Evolutionary conservation across 768 basidiomycete species (phyloP).

Genomic region (Omphalotus guepiniiformis): DNA sequence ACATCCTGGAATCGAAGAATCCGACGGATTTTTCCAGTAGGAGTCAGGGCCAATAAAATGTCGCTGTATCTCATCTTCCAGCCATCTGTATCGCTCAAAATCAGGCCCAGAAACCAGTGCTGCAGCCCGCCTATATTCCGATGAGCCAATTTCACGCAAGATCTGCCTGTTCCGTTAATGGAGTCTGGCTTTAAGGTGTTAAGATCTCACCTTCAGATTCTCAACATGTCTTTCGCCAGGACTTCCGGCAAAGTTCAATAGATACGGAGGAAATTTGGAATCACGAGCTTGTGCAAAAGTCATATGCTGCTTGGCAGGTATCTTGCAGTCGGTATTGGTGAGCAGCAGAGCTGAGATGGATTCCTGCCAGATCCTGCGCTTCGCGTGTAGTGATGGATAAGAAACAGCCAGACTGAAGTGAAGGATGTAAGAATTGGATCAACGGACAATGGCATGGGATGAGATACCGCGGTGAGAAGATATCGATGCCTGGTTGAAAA

Average conservation of each 20-base stretch:
- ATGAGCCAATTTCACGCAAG: constrained; percentile 62
- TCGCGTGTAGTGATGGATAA: constrained; percentile 52
- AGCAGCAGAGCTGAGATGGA: constrained; percentile 63
- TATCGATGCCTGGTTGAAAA: constrained; percentile 61
- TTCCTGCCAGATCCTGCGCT: constrained; percentile 78
- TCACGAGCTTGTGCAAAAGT: constrained; percentile 53
- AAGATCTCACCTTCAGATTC: constrained; percentile 59
- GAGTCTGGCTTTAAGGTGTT: background rate
- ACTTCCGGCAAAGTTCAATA: constrained; percentile 57
- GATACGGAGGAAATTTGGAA: constrained; percentile 62
- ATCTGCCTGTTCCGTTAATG: constrained; percentile 41
- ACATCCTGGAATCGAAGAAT: constrained; percentile 27
- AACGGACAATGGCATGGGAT: background rate
- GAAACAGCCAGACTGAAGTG: constrained; percentile 52
- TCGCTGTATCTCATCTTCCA: constrained; percentile 51
- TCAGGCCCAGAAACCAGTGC: constrained; percentile 44
- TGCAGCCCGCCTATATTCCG: constrained; percentile 51
- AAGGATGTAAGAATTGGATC: background rate
- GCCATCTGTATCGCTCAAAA: constrained; percentile 36
- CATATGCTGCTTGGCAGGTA: constrained; percentile 56
- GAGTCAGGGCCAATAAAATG: constrained; percentile 68
- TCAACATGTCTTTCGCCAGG: constrained; percentile 73
- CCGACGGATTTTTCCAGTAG: constrained; percentile 51
- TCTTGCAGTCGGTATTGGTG: constrained; percentile 52
- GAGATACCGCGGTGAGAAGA: constrained; percentile 70